phyloP scores from a whole-genome alignment of 2,329 filamentous ascomycete species.

The Curvularia lunata region DNA sequence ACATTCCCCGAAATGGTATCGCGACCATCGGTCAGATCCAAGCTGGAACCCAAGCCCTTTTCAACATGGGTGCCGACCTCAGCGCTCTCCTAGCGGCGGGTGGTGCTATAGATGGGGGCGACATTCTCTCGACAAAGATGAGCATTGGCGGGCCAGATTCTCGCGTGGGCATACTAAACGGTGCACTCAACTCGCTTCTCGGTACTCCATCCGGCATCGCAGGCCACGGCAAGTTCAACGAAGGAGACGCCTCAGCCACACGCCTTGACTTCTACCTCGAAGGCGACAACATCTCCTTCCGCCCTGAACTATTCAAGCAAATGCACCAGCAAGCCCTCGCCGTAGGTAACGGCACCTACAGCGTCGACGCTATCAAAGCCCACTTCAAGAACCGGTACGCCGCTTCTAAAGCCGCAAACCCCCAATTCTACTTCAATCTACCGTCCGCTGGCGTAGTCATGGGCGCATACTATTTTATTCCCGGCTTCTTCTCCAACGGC shows the following conservation, averaged over 20 bases:
- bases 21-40: conserved; percentile 45
- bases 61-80: conserved; percentile 51
- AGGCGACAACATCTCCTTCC: conserved; percentile 41
- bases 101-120: conserved; percentile 26
- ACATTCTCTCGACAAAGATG: conserved; percentile 29
- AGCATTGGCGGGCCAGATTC: conserved; percentile 26
- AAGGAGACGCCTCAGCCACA: conserved; percentile 44
- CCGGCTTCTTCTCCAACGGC: conserved; percentile 32
- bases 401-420: conserved; percentile 24
- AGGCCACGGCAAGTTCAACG: conserved; percentile 33
- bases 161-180: conserved; percentile 28
- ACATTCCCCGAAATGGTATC: conserved; percentile 50
- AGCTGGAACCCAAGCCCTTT: conserved; percentile 40
- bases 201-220: conserved; percentile 38
- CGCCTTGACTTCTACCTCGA: conserved; percentile 35
- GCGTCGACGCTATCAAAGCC: conserved; percentile 24
- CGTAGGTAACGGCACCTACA: conserved; percentile 28
- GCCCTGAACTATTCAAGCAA: conserved; percentile 33
- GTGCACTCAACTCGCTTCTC: conserved; percentile 39
- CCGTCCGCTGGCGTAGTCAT: conserved; percentile 26
- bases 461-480: conserved; percentile 33
- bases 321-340: conserved; percentile 28
- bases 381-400: conserved; percentile 31
- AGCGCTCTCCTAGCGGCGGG: conserved; percentile 26
- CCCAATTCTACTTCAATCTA: conserved; percentile 30